Conservation (phyloP, 106 monocot species). For the Dendrobium chrysotoxum region DNA sequence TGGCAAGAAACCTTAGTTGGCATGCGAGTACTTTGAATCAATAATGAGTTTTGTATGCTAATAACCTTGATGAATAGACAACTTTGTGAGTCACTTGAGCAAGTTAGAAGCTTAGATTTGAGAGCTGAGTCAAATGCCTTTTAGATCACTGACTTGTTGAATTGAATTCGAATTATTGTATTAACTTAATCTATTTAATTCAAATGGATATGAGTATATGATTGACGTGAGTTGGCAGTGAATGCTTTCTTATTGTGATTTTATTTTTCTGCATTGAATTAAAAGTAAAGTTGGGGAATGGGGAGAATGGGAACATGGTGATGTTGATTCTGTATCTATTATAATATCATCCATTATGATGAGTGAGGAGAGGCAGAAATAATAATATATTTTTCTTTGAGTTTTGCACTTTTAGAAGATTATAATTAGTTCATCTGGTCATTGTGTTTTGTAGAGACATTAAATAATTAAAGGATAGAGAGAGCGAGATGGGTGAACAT, state of each 20-base stretch:
- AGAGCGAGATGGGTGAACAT: constrained; percentile 3
- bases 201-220: too few relatives aligned
- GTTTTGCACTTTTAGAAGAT: not conserved
- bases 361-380: not conserved
- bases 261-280: not conserved
- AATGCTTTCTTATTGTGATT: not conserved
- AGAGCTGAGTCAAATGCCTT: too few relatives aligned
- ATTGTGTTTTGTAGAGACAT: not conserved
- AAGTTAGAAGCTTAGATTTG: too few relatives aligned
- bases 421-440: not conserved
- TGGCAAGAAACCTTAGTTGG: too few relatives aligned
- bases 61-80: too few relatives aligned
- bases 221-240: too few relatives aligned
- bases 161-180: too few relatives aligned
- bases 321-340: not conserved
- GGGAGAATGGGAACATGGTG: not conserved
- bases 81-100: too few relatives aligned
- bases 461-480: not conserved
- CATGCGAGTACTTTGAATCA: too few relatives aligned
- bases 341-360: not conserved
- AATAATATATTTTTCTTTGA: not conserved
- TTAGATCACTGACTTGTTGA: too few relatives aligned
- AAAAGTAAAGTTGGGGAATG: not conserved
- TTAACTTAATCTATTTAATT: too few relatives aligned
- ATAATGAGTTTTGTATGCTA: too few relatives aligned